Evolutionary conservation across 768 basidiomycete species (phyloP).

Genomic region (Calocybe cyanea): DNA sequence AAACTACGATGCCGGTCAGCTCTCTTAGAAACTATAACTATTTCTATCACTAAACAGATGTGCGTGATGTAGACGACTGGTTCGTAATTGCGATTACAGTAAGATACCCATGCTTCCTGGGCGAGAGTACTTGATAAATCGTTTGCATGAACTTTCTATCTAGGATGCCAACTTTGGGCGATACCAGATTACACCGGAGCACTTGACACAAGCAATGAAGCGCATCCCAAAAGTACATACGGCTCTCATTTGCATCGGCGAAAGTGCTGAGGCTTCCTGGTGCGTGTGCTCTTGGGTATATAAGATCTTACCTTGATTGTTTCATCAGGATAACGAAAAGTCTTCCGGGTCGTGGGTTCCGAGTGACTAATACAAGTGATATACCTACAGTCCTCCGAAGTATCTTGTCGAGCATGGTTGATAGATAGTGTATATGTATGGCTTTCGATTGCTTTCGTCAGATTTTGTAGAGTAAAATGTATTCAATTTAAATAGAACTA

Average conservation of each 20-base stretch:
- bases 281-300: constrained; percentile 20
- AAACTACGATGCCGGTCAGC: constrained; percentile 56
- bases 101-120: constrained; percentile 1
- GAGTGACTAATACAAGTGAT: constrained; percentile 57
- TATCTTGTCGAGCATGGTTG: constrained; percentile 56
- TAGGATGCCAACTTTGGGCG: constrained; percentile 65
- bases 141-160: neutral
- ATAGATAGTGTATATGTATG: constrained; percentile 27
- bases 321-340: constrained; percentile 51
- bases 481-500: too few relatives aligned
- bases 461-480: too few relatives aligned
- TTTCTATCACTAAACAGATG: neutral
- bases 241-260: constrained; percentile 65
- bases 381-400: constrained; percentile 62
- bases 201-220: constrained; percentile 54
- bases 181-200: constrained; percentile 58
- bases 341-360: constrained; percentile 59
- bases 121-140: too few relatives aligned
- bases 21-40: neutral
- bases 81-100: constrained; percentile 67
- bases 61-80: constrained; percentile 49
- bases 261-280: constrained; percentile 64
- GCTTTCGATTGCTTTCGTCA: too few relatives aligned
- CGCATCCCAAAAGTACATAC: constrained; percentile 62
- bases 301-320: neutral